Evolutionary conservation across 2,329 filamentous ascomycete species (phyloP).

Genomic region (Penicillium sumatraense): DNA sequence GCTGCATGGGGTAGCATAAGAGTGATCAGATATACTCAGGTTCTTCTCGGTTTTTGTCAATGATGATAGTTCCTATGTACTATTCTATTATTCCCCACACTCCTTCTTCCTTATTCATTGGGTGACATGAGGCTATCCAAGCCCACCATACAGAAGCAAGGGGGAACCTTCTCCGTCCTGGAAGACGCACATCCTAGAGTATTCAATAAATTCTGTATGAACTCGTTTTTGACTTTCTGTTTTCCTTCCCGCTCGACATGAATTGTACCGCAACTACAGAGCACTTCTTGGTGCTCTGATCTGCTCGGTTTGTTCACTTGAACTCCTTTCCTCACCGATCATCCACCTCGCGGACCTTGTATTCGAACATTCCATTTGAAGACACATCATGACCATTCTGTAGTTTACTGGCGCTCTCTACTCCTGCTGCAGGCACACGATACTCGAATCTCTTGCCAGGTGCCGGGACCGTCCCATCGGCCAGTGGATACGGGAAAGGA

Average conservation of each 20-base stretch:
- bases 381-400: constrained; percentile 53
- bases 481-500: constrained; percentile 62
- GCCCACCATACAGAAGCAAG: not conserved
- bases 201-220: not conserved
- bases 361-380: constrained; percentile 63
- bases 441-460: constrained; percentile 59
- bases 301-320: too few species aligned
- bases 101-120: not conserved
- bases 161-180: not conserved
- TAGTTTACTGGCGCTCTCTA: constrained; percentile 58
- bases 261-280: too few species aligned
- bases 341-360: constrained; percentile 34
- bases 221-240: too few species aligned
- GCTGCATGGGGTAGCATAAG: too few species aligned
- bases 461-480: constrained; percentile 40
- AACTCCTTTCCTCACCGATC: constrained; percentile 12
- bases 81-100: too few species aligned
- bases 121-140: not conserved
- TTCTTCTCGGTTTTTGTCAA: too few species aligned
- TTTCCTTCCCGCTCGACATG: too few species aligned
- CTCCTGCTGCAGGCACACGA: constrained; percentile 63
- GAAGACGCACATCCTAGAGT: not conserved
- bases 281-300: too few species aligned
- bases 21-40: too few species aligned
- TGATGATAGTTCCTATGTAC: too few species aligned